phyloP scores from a whole-genome alignment of 2,329 filamentous ascomycete species.

The Diatrype stigma region DNA sequence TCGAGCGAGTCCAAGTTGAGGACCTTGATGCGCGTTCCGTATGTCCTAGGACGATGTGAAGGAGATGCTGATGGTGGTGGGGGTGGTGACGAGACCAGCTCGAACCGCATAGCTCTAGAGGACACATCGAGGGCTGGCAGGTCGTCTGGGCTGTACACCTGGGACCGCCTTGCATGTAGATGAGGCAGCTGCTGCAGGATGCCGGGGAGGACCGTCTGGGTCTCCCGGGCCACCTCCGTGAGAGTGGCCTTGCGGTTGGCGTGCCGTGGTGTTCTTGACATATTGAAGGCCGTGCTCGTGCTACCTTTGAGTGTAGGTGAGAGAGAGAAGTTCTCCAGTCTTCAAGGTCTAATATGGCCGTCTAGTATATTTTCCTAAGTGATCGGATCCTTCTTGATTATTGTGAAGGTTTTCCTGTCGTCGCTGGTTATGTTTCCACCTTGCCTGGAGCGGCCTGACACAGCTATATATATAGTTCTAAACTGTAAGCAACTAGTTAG shows the following conservation, averaged over 20 bases:
- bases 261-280: background rate
- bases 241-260: constrained; percentile 25
- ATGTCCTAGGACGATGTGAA: constrained; percentile 20
- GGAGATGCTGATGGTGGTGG: too few species aligned
- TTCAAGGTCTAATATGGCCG: too few species aligned
- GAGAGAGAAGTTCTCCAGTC: too few species aligned
- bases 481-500: too few species aligned
- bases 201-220: constrained; percentile 39
- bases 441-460: too few species aligned
- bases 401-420: too few species aligned
- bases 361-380: too few species aligned
- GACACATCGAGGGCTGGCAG: constrained; percentile 36
- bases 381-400: too few species aligned
- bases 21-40: constrained; percentile 37
- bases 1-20: constrained; percentile 56
- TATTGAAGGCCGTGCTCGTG: background rate
- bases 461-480: too few species aligned
- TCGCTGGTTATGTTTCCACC: too few species aligned
- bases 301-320: too few species aligned
- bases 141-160: constrained; percentile 32
- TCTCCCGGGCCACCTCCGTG: constrained; percentile 42
- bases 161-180: constrained; percentile 32
- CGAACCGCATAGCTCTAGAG: constrained; percentile 38
- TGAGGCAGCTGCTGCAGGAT: constrained; percentile 42
- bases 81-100: constrained; percentile 7